These are phyloP conservation scores for Lactarius trivialis DNA, from an alignment of 768 basidiomycete species.

Conservation along the genomic window DNA sequence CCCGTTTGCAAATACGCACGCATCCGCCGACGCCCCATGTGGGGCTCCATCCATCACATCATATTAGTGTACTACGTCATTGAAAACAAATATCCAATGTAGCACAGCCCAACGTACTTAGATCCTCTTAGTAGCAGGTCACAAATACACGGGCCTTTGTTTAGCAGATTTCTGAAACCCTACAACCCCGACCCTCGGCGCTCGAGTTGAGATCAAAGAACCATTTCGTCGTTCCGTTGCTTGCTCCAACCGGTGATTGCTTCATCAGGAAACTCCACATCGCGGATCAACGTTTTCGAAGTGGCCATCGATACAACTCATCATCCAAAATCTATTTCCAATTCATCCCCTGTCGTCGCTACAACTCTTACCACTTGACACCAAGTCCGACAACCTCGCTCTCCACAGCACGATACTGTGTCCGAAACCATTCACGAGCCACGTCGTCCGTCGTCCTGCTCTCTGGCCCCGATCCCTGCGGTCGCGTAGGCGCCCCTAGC, in stretches of 20 bases:
- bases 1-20: neutral
- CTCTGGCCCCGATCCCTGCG: conserved; percentile 9
- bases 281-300: neutral
- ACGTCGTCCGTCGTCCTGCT: conserved; percentile 38
- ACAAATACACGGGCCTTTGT: conserved; percentile 15
- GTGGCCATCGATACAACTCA: neutral
- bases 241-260: neutral
- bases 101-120: conserved; percentile 20
- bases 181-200: neutral
- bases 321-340: neutral
- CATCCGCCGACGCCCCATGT: conserved; percentile 1
- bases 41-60: conserved; percentile 2
- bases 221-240: neutral
- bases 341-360: neutral
- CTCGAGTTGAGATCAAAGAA: neutral
- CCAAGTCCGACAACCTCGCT: conserved; percentile 64
- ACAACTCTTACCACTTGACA: conserved; percentile 19
- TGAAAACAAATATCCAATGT: conserved; percentile 20
- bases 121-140: conserved; percentile 15
- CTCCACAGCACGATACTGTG: conserved; percentile 78
- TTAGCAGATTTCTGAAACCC: neutral
- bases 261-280: neutral
- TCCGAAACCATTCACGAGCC: conserved; percentile 53
- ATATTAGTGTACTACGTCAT: conserved; percentile 14
- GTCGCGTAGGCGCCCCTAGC: conserved; percentile 29